A percentile compares a stretch with the other conserved stretches of the same genome.
Conservation (phyloP, 2,329 filamentous ascomycete genomes). For the Trichophyton verrucosum region DNA sequence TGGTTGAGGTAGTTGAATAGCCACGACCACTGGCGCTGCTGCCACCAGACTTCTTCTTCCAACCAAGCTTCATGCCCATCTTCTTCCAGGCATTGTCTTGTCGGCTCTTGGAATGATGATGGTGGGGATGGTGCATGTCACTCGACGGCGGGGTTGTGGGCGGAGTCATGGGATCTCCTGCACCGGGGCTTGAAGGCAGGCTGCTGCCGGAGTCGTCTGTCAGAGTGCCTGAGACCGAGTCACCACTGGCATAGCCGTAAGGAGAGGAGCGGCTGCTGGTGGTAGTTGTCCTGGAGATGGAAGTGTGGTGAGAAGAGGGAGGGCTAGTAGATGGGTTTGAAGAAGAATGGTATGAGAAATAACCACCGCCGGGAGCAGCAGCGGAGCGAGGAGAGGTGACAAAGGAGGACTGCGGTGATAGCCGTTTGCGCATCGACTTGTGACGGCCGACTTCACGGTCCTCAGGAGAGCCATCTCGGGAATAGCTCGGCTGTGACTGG, state of each 20-base stretch:
- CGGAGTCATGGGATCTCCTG: constrained; percentile 38
- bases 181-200: constrained; percentile 29
- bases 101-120: constrained; percentile 30
- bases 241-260: constrained; percentile 27
- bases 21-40: neutral
- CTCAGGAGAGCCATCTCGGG: constrained; percentile 7
- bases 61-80: constrained; percentile 39
- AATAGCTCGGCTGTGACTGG: constrained; percentile 3
- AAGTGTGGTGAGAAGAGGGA: constrained; percentile 14
- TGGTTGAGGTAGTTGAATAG: neutral
- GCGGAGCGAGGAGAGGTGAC: constrained; percentile 13
- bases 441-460: constrained; percentile 9
- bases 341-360: constrained; percentile 20
- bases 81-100: constrained; percentile 42
- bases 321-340: constrained; percentile 23
- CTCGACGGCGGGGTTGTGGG: constrained; percentile 40
- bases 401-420: constrained; percentile 13
- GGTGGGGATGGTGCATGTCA: constrained; percentile 26
- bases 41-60: constrained; percentile 25
- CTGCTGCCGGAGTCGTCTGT: constrained; percentile 38
- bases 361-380: constrained; percentile 6
- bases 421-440: constrained; percentile 10
- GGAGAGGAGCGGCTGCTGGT: constrained; percentile 23
- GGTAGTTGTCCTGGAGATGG: constrained; percentile 20
- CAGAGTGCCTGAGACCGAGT: constrained; percentile 27